A percentile compares a stretch with the other conserved stretches of the same genome.
Evolutionary conservation across 2,329 filamentous ascomycete genomes (phyloP).

Genomic region (Thermomyces lanuginosus): DNA sequence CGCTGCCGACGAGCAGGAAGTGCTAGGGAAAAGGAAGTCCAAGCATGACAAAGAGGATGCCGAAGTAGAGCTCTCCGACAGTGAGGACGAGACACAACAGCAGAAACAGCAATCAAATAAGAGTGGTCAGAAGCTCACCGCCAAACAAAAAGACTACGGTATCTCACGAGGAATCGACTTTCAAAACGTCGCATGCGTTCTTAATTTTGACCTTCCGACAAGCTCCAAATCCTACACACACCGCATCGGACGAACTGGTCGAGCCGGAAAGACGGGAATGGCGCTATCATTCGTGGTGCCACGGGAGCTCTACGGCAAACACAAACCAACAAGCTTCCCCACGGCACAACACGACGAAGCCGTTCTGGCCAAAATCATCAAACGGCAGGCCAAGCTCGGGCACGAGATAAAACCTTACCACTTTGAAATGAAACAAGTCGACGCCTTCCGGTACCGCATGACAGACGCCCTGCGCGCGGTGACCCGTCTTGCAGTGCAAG

Average conservation of each 20-base stretch:
- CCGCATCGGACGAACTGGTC: conserved; percentile 80
- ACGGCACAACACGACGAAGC: conserved; percentile 71
- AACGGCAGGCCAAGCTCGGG: conserved; percentile 60
- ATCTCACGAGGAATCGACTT: conserved; percentile 96
- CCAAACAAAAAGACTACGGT: conserved; percentile 74
- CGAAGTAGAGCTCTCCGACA: conserved; percentile 16
- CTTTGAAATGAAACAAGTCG: conserved; percentile 87
- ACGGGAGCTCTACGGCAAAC: conserved; percentile 64
- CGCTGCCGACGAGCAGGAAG: conserved; percentile 79
- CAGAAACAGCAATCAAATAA: conserved; percentile 28
- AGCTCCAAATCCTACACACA: conserved; percentile 91
- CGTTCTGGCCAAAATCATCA: conserved; percentile 61
- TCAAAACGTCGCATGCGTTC: conserved; percentile 79
- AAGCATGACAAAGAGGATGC: conserved; percentile 14
- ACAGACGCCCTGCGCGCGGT: conserved; percentile 81
- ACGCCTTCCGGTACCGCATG: conserved; percentile 89
- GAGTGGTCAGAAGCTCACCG: conserved; percentile 49
- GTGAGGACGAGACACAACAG: conserved; percentile 21
- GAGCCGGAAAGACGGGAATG: conserved; percentile 83
- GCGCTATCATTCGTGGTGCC: conserved; percentile 91
- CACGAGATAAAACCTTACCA: conserved; percentile 77
- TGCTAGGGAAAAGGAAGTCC: conserved; percentile 42
- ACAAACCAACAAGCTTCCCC: conserved; percentile 66
- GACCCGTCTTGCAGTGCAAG: conserved; percentile 74
- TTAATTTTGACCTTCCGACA: conserved; percentile 91